Conservation (phyloP, 2,329 filamentous ascomycete genomes). For the Cytospora schulzeri region DNA sequence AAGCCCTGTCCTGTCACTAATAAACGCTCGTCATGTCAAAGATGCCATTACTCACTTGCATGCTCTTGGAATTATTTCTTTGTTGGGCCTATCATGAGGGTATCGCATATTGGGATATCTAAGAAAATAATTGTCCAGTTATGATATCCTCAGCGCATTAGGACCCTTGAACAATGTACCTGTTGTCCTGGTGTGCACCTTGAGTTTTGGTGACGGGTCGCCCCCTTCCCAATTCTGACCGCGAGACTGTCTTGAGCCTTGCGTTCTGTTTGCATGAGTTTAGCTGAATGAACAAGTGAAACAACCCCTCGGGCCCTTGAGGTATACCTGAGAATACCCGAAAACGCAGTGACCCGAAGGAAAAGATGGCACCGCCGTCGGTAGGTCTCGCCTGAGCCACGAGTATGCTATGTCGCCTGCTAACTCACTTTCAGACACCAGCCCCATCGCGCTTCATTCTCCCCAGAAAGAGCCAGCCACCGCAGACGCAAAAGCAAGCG, state of each 20-base stretch:
- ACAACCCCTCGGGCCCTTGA: too few relatives aligned
- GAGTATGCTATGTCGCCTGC: neutral
- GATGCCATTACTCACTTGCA: neutral
- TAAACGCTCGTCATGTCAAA: neutral
- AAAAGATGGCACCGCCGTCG: constrained; percentile 23
- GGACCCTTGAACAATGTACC: neutral
- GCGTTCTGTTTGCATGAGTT: neutral
- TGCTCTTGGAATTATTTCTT: neutral
- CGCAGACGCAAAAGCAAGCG: constrained; percentile 27
- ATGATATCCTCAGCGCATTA: neutral
- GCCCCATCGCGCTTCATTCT: constrained; percentile 34
- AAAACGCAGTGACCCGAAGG: neutral
- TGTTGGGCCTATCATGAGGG: neutral
- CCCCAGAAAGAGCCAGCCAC: constrained; percentile 29
- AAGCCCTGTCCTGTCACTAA: neutral
- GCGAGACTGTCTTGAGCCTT: neutral
- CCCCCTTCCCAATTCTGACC: neutral
- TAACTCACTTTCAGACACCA: constrained; percentile 30
- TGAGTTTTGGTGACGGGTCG: neutral
- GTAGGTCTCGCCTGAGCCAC: neutral
- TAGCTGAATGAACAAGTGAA: neutral
- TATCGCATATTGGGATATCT: neutral
- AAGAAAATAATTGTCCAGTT: neutral
- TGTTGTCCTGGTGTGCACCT: neutral
- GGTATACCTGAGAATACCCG: neutral